Evolutionary conservation across 1,284 basidiomycete genomes (phyloP), one percentile per base, ranked within the genome.

Genomic region (Leccinum subatratum): DNA sequence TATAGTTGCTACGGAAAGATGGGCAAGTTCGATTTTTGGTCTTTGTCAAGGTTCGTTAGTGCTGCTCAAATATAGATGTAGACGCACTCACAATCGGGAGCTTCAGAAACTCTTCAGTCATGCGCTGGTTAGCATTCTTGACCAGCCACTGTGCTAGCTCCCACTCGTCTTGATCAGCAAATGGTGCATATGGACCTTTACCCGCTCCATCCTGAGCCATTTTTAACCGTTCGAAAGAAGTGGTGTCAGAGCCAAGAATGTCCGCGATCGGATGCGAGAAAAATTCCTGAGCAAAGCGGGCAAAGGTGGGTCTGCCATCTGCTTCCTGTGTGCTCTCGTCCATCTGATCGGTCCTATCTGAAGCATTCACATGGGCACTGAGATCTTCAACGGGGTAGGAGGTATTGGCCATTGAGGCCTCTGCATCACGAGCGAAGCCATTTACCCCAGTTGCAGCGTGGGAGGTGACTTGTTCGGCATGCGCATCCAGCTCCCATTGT

Each of bases 91-190:
- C 45, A 5, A 64, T 64, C 4, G 18, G 42, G 70, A 67, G 48
- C 14, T 63, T 67, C 18, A 68, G 54, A 54, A 62, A 66, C 1
- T 66, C 61, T 39, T 67, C 20, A 4, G 42, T 66, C 3, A 39
- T 34, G 8, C 9, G 1, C 22, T 66, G 66, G 25, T 66, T 57
- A 3, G 48, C 6, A 2, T 66, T 67, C 22, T 63, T 67, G 28
- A 67, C 51, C 30, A 68, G 61, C 61, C 56, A 67, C 16, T 58
- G 20, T 30, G 48, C 66, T 16, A 67, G 42, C 30, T 64, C 58
- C 65, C 65, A 66, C 14, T 67, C 25, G 1, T 67, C 54, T 7
- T 14, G 4, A 62, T 67, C 51, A 4, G 39, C 34, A 22, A 63
- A 65, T 0, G 14, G 59, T 18, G 20, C 18, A 3, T 64, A 34